Conservation (phyloP, 345 rosid species). For the Corchorus olitorius region DNA sequence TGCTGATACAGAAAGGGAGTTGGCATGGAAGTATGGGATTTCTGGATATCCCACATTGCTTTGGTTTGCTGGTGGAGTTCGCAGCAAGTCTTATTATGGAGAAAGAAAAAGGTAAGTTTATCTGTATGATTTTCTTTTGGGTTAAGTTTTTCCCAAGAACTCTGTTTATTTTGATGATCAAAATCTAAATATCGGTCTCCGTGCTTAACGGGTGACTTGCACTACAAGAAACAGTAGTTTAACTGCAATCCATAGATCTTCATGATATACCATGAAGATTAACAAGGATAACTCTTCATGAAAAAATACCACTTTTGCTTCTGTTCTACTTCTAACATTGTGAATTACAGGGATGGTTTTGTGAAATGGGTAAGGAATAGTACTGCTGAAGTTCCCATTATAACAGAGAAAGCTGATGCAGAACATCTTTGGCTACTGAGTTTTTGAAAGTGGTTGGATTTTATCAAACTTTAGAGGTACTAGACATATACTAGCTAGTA, state of each 20-base stretch:
- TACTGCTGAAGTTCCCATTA: neutral
- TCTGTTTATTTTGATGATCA: neutral
- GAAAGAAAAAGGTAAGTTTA: neutral
- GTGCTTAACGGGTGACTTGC: neutral
- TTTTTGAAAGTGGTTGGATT: no score
- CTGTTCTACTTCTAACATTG: no score
- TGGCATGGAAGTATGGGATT: slow-evolving; percentile 3
- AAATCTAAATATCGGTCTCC: neutral
- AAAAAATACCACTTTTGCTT: no score
- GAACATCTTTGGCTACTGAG: neutral
- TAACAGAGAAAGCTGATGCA: neutral
- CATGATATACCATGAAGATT: no score
- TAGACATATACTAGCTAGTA: no score
- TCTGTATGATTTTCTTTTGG: no score
- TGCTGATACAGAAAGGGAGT: slow-evolving; percentile 25
- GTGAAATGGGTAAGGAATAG: neutral
- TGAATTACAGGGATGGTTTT: no score
- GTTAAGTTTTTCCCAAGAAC: neutral
- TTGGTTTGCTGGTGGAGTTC: slow-evolving; percentile 22
- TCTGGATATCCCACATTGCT: slow-evolving; percentile 16
- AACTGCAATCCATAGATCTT: no score
- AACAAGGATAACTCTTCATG: no score
- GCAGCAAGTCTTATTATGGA: neutral
- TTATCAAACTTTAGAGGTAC: no score
- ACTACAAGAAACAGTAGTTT: no score